Evolutionary conservation across 2,329 filamentous ascomycete species (phyloP).

Genomic region (Pseudogymnoascus sp.): DNA sequence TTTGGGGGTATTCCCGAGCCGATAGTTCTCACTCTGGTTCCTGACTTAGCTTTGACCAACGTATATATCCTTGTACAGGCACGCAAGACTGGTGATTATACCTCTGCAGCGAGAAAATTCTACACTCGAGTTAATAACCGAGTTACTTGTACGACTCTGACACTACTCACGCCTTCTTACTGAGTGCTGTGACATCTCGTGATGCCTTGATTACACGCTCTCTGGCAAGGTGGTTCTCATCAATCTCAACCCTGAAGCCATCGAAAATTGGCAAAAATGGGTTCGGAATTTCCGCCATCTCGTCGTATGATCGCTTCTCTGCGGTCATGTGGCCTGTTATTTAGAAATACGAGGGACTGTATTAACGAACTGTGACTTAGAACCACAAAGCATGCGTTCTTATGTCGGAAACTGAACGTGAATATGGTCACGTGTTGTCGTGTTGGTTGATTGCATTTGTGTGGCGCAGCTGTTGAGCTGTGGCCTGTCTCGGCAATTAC

Average conservation of each 20-base stretch:
- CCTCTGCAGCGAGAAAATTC: conserved; percentile 80
- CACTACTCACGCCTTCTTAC: conserved; percentile 83
- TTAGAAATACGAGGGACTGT: background rate
- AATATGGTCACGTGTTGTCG: background rate
- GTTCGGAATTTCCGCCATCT: conserved; percentile 2
- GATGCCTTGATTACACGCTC: conserved; percentile 87
- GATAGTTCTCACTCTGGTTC: conserved; percentile 52
- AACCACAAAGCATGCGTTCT: background rate
- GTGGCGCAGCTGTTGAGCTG: background rate
- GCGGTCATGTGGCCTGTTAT: background rate
- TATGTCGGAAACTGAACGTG: background rate
- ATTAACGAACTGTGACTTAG: background rate
- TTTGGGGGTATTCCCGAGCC: conserved; percentile 55
- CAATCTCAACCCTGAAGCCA: conserved; percentile 74
- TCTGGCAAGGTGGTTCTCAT: conserved; percentile 87
- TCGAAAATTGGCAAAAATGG: conserved; percentile 71
- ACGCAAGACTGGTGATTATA: conserved; percentile 30
- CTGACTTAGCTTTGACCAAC: background rate
- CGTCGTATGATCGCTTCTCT: conserved; percentile 2
- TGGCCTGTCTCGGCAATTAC: background rate
- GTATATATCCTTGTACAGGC: background rate
- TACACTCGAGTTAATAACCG: conserved; percentile 31
- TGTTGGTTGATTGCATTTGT: background rate
- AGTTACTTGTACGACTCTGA: conserved; percentile 9
- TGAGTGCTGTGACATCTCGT: conserved; percentile 83